Evolutionary conservation across 2,329 filamentous ascomycete genomes (phyloP), one percentile per base, ranked within the genome.

Genomic region (Nothopassalora personata): DNA sequence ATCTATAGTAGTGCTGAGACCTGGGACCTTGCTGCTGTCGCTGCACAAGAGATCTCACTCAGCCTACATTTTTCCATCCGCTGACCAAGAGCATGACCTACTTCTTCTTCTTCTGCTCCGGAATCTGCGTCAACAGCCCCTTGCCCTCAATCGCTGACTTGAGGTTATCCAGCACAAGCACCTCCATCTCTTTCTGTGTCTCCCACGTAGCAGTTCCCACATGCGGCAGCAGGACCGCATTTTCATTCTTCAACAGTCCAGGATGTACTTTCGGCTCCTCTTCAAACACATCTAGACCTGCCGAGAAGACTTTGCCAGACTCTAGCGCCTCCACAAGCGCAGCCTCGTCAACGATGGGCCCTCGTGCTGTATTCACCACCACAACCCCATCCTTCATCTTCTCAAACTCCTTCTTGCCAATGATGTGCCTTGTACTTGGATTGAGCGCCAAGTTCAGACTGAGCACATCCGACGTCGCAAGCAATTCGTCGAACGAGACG

Each of bases 101-200:
- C 60, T 73, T 73, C 68, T 80, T 82, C 60, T 73, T 73, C 68
- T 80, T 82, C 75, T 86, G 84, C 72, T 86, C 84, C 4, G 81
- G 78, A 45, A 87, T 80, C 61, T 81, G 77, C n/a, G 84, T 86
- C 58, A 86, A 72, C 69, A 87, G 71, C 60, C 77, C 78, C 4
- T 81, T 82, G 59, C 80, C 77, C 66, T 84, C 79, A 43, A 86
- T 76, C 5, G 80, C 83, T 33, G 74, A 78, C 67, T 79, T 79
- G 69, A 87, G 62, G 63, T 86, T 86, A 33, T 82, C 77, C 68
- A 86, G 61, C 18, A 85, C 82, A 63, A 85, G 68, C 54, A 84
- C 67, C 69, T 86, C 83, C 83, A 85, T 86, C 56, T 84, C 81
- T 63, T 78, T 80, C 72, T 85, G 82, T 23, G 82, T 85, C 71